phyloP scores from a whole-genome alignment of 2,329 filamentous ascomycete species.

The Penicillium brevicompactum region DNA sequence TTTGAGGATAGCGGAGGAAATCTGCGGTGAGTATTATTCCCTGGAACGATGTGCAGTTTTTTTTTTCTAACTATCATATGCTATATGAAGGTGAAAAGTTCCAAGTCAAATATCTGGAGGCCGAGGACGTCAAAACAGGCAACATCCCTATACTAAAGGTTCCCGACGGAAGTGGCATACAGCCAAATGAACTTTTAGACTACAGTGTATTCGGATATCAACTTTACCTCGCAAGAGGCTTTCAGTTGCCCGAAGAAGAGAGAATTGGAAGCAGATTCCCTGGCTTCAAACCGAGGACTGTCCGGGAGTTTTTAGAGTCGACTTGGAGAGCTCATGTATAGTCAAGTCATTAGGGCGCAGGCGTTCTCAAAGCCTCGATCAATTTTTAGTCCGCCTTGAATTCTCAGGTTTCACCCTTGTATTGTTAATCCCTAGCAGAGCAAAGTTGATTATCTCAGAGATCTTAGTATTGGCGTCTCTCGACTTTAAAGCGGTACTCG shows the following conservation, averaged over 20 bases:
- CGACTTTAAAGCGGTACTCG: no score
- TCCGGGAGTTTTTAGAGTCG: constrained; percentile 6
- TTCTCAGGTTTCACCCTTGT: no score
- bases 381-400: no score
- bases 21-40: constrained; percentile 3
- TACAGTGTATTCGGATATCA: constrained; percentile 9
- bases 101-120: constrained; percentile 6
- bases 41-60: no score
- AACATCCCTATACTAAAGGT: constrained; percentile 6
- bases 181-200: constrained; percentile 4
- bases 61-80: background rate
- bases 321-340: constrained; percentile 5
- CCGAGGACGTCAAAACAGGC: constrained; percentile 9
- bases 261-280: constrained; percentile 9
- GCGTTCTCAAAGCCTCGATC: no score
- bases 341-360: background rate
- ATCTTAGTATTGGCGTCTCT: no score
- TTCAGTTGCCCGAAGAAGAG: constrained; percentile 6
- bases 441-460: no score
- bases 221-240: constrained; percentile 6
- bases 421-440: no score
- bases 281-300: constrained; percentile 11
- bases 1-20: constrained; percentile 7
- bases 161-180: constrained; percentile 5
- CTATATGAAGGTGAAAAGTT: constrained; percentile 8